Evolutionary conservation across 1,284 basidiomycete species (phyloP).

Genomic region (Ganoderma lingzhi): DNA sequence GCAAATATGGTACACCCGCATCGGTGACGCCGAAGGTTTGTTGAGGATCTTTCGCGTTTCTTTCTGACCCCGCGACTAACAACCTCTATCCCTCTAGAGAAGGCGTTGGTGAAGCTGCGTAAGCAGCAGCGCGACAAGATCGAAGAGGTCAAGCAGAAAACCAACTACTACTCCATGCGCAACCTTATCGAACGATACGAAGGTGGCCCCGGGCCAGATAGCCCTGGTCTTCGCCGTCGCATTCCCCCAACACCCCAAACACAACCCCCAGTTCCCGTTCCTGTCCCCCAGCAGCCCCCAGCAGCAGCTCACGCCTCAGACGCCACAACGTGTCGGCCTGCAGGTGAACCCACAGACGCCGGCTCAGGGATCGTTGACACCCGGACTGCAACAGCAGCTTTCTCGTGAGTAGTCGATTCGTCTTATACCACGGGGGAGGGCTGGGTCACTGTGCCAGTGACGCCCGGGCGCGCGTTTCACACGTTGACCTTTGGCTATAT

Average conservation of each 20-base stretch:
- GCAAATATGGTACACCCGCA: conserved; percentile 87
- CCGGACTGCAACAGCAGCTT: conserved; percentile 45
- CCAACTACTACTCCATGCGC: conserved; percentile 93
- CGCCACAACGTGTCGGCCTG: conserved; percentile 37
- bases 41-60: conserved; percentile 28
- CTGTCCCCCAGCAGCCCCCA: conserved; percentile 24
- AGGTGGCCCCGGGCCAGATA: conserved; percentile 51
- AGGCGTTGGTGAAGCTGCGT: conserved; percentile 77
- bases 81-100: conserved; percentile 61
- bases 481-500: not conserved
- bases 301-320: conserved; percentile 26
- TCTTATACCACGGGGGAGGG: not conserved
- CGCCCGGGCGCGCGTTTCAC: not conserved
- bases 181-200: conserved; percentile 94
- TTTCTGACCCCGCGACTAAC: no score
- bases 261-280: conserved; percentile 17
- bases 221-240: conserved; percentile 42
- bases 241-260: conserved; percentile 23
- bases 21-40: conserved; percentile 86
- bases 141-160: conserved; percentile 97
- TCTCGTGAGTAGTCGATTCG: conserved; percentile 46
- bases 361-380: conserved; percentile 34
- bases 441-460: not conserved
- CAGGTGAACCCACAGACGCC: conserved; percentile 33
- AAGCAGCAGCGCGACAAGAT: conserved; percentile 88